Conservation (phyloP, 805 yeast species). For the Komagataella ulmi region DNA sequence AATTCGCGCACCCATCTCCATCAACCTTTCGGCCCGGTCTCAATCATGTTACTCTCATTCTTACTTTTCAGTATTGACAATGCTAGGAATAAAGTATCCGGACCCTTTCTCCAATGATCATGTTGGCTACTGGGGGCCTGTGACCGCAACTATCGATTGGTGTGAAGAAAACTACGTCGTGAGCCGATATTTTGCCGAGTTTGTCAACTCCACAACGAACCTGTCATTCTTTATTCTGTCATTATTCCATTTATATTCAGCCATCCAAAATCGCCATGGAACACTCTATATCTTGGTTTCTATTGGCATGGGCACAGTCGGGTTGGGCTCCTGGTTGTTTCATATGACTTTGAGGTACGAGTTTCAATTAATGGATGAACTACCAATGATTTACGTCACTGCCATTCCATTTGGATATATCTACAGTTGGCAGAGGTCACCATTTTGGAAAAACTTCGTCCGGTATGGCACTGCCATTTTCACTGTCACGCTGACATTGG, state of each 20-base stretch:
- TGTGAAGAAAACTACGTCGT: constrained; percentile 95
- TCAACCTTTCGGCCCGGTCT: neutral
- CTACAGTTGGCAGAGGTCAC: constrained; percentile 16
- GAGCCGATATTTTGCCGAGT: constrained; percentile 77
- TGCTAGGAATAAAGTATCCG: constrained; percentile 1
- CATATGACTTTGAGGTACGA: constrained; percentile 91
- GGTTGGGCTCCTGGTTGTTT: constrained; percentile 88
- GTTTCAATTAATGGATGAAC: constrained; percentile 84
- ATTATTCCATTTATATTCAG: constrained; percentile 31
- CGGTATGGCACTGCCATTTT: constrained; percentile 14
- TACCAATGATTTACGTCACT: constrained; percentile 97
- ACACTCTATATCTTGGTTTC: constrained; percentile 57
- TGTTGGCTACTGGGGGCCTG: constrained; percentile 63
- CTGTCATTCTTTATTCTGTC: constrained; percentile 18
- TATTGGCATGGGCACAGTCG: constrained; percentile 77
- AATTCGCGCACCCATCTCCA: neutral
- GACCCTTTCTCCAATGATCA: constrained; percentile 2
- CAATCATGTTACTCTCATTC: neutral
- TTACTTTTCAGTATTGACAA: neutral
- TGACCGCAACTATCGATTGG: constrained; percentile 97
- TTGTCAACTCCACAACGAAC: constrained; percentile 78
- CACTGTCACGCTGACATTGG: constrained; percentile 39
- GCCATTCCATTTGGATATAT: constrained; percentile 63
- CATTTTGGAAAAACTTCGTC: constrained; percentile 7
- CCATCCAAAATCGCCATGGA: constrained; percentile 49